Base-by-base conservation (phyloP, 1,139 yeast species). In the Trichomonascaceae sp. region DNA sequence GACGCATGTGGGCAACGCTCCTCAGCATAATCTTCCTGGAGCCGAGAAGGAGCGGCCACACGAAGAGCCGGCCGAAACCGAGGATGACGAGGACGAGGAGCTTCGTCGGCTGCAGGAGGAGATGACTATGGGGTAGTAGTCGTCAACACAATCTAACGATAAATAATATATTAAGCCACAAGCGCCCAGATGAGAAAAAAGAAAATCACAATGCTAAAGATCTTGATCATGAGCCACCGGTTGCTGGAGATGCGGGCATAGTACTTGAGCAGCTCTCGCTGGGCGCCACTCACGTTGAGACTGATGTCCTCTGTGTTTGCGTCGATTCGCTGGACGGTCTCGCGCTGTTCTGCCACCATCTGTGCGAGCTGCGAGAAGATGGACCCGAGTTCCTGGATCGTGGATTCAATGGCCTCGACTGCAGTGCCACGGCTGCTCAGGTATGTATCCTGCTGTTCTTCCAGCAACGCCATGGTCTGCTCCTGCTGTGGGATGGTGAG, bases 261-360 rank as follows among this genome's bases (percentile, higher is more conserved):
- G 57, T 87, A 89, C 57, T 85, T 87, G 48, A 89, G 64, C 46
- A 89, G 67, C 55, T 89, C 97, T 39, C 97, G 65, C 54, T 92
- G 98, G 0, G 99, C 98, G 1, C 97, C 97, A 23, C 72, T 62
- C 13, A 89, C 87, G 55, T 87, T 89, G 52, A 87, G 56, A 47
- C 82, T 75, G 34, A 89, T 84, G 50, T 92, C 97, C 46, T 87
- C 96, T 3, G 93, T 93, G 52, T 89, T 87, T 37, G 78, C 85
- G 57, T 92, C 98, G 43, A 89, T 89, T 51, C 97, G 67, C 56
- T 89, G 98, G 38, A 89, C 89, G 17, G 79, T 81, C 50, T 89
- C 98, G 29, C 97, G 92, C 59, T 89, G 99, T 56, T 92, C 98
- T 41, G 84, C 87, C 9, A 89, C 96, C 97, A 89, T 87, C 2